Evolutionary conservation across 2,329 filamentous ascomycete genomes (phyloP).

Genomic region (Cordyceps pruinosa): DNA sequence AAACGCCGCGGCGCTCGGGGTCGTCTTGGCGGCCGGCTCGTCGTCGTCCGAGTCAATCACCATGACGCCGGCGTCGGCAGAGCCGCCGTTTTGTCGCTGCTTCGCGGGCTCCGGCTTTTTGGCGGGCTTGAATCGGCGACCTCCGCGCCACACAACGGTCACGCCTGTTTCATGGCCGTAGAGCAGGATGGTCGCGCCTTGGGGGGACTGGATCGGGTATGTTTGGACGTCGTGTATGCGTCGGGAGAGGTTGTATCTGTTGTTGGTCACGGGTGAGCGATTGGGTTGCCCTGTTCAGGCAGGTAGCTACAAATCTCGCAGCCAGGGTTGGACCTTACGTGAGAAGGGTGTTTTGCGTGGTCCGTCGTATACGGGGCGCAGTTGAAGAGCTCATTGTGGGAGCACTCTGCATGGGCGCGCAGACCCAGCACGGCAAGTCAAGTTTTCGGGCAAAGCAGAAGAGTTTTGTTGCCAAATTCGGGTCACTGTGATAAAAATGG

Average conservation of each 20-base stretch:
- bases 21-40: constrained; percentile 30
- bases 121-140: constrained; percentile 47
- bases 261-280: not conserved
- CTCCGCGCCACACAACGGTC: constrained; percentile 56
- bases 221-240: constrained; percentile 54
- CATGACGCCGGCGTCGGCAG: constrained; percentile 48
- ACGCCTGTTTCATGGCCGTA: constrained; percentile 59
- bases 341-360: constrained; percentile 42
- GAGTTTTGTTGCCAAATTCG: not conserved
- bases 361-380: constrained; percentile 38
- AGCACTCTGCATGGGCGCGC: constrained; percentile 6
- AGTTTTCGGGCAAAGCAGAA: not conserved
- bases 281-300: not conserved
- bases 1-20: constrained; percentile 14
- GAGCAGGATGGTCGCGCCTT: constrained; percentile 56
- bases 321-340: constrained; percentile 29
- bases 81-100: constrained; percentile 44
- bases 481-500: not conserved
- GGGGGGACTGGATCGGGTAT: constrained; percentile 55
- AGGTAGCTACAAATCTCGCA: not conserved
- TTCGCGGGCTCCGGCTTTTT: constrained; percentile 27
- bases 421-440: constrained; percentile 1
- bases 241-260: constrained; percentile 53
- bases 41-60: constrained; percentile 59
- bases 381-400: constrained; percentile 27